Percentiles rank a stretch among this genome's conserved stretches.
Conservation (phyloP, 768 basidiomycete genomes). For the Pisolithus microcarpus region DNA sequence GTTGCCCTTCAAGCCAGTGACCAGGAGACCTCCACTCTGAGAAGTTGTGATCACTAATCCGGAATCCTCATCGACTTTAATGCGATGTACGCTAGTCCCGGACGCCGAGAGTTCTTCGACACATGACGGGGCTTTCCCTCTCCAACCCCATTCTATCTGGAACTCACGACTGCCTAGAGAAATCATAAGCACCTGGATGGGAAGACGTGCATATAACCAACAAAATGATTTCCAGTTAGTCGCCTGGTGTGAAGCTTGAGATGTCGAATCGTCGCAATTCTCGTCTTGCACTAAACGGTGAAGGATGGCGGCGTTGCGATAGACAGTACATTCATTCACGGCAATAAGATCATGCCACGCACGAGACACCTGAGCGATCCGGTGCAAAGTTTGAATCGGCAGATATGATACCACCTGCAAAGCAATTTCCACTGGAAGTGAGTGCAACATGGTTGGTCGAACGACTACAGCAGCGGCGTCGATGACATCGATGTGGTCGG, state of each 20-base stretch:
- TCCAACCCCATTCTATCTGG: slow-evolving; percentile 47
- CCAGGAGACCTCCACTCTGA: slow-evolving; percentile 47
- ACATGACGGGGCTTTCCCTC: slow-evolving; percentile 40
- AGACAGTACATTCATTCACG: slow-evolving; percentile 45
- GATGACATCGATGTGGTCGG: too few species aligned
- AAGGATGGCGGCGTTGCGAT: slow-evolving; percentile 46
- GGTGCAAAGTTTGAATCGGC: slow-evolving; percentile 36
- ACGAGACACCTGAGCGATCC: slow-evolving; percentile 33
- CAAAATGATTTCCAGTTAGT: slow-evolving; percentile 57
- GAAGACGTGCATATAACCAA: slow-evolving; percentile 20
- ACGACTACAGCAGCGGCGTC: too few species aligned
- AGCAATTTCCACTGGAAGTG: slow-evolving; percentile 53
- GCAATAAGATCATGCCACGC: slow-evolving; percentile 42
- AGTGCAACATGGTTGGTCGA: slow-evolving; percentile 27
- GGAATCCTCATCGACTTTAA: slow-evolving; percentile 65
- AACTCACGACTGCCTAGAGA: slow-evolving; percentile 40
- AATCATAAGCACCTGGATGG: slow-evolving; percentile 7
- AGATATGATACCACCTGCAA: slow-evolving; percentile 45
- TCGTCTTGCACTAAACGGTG: slow-evolving; percentile 39
- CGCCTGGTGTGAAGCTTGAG: slow-evolving; percentile 30
- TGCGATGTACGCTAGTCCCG: slow-evolving; percentile 50
- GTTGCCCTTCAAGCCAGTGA: slow-evolving; percentile 47
- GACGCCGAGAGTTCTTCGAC: slow-evolving; percentile 28
- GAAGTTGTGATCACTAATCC: slow-evolving; percentile 56
- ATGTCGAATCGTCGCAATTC: slow-evolving; percentile 22